Percentiles rank a stretch among this genome's conserved stretches.
Conservation (phyloP, 495 filamentous ascomycete species). For the Antarctomyces pellizariae region DNA sequence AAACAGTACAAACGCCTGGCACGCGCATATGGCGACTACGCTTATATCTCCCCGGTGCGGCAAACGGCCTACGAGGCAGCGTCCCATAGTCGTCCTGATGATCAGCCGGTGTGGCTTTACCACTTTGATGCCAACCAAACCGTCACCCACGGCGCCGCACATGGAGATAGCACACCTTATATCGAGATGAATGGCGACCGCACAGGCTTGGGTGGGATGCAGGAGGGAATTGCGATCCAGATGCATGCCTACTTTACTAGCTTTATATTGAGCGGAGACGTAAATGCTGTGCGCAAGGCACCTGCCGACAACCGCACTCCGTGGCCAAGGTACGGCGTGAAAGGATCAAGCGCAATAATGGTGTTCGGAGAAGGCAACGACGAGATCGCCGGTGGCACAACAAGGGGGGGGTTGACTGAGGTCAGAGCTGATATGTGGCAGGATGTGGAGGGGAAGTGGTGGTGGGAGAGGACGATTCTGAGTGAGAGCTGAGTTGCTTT, state of each 20-base stretch:
- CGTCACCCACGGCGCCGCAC: slow-evolving; percentile 26
- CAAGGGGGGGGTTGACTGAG: slow-evolving; percentile 20
- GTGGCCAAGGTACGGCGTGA: slow-evolving; percentile 6
- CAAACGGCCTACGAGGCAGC: slow-evolving; percentile 32
- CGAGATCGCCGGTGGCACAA: slow-evolving; percentile 22
- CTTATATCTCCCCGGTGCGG: slow-evolving; percentile 39
- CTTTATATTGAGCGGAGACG: slow-evolving; percentile 30
- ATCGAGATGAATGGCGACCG: slow-evolving; percentile 27
- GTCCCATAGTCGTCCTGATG: slow-evolving; percentile 6
- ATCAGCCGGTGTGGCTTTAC: slow-evolving; percentile 29
- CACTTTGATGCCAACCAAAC: slow-evolving; percentile 29
- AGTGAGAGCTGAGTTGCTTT: no score
- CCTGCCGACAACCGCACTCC: neutral
- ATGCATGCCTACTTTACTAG: slow-evolving; percentile 32
- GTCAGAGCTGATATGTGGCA: slow-evolving; percentile 21
- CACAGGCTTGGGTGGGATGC: slow-evolving; percentile 17
- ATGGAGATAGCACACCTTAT: slow-evolving; percentile 32
- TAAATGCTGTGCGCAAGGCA: slow-evolving; percentile 17
- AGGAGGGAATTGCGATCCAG: slow-evolving; percentile 23
- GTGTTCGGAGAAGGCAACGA: slow-evolving; percentile 41
- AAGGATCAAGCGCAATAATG: slow-evolving; percentile 14
- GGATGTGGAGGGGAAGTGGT: slow-evolving; percentile 29
- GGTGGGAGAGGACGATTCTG: no score
- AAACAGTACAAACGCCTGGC: slow-evolving; percentile 34
- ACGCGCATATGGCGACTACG: slow-evolving; percentile 40